Evolutionary conservation across 2,329 filamentous ascomycete genomes (phyloP).

Genomic region (Aspergillus latus): DNA sequence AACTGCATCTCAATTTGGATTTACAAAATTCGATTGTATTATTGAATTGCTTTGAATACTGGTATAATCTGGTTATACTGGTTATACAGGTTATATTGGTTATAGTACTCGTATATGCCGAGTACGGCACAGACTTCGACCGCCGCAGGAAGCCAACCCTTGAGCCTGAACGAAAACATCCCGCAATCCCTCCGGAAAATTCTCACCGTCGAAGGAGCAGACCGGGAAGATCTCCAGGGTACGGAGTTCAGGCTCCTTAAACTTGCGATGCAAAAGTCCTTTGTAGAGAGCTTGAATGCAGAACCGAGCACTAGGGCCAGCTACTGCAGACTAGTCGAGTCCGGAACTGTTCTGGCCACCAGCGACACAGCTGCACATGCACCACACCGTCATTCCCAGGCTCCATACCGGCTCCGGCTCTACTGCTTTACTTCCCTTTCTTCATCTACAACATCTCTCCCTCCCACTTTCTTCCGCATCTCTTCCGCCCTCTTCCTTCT

Average conservation of each 20-base stretch:
- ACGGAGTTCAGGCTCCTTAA: neutral
- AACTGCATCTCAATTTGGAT: slow-evolving; percentile 1
- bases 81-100: too few relatives aligned
- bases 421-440: neutral
- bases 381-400: too few relatives aligned
- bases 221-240: neutral
- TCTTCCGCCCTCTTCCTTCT: neutral
- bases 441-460: neutral
- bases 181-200: neutral
- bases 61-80: too few relatives aligned
- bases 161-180: neutral
- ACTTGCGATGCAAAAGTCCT: neutral
- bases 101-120: too few relatives aligned
- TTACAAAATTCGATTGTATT: neutral
- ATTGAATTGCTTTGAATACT: neutral
- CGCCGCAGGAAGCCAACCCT: neutral
- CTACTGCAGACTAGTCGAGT: slow-evolving; percentile 4
- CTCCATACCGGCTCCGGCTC: neutral
- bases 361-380: neutral
- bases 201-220: slow-evolving; percentile 3
- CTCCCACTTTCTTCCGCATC: neutral
- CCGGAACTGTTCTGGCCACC: slow-evolving; percentile 4
- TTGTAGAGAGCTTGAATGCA: slow-evolving; percentile 5
- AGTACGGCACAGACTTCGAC: neutral
- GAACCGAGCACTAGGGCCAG: slow-evolving; percentile 3